phyloP scores from a whole-genome alignment of 1,284 basidiomycete genomes.

The Moesziomyces sp. region DNA sequence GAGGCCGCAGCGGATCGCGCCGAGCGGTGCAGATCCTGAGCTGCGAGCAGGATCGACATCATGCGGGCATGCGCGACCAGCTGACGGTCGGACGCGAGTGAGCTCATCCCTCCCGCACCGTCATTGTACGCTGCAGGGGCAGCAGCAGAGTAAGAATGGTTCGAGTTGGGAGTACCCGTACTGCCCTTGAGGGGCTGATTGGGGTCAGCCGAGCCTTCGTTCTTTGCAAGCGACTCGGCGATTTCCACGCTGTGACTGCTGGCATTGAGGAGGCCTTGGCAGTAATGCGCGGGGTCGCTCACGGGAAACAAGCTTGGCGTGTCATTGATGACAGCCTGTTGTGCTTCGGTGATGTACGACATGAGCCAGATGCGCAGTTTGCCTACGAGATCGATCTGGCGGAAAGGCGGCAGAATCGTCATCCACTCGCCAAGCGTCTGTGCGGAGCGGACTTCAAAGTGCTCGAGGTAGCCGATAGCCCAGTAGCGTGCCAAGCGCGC shows the following conservation, averaged over 20 bases:
- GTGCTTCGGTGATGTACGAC: slow-evolving; percentile 59
- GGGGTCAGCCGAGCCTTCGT: slow-evolving; percentile 4
- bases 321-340: slow-evolving; percentile 57
- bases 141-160: slow-evolving; percentile 16
- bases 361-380: slow-evolving; percentile 60
- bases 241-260: slow-evolving; percentile 37
- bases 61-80: slow-evolving; percentile 56
- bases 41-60: slow-evolving; percentile 53
- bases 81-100: slow-evolving; percentile 50
- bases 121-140: slow-evolving; percentile 15
- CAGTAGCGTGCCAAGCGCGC: slow-evolving; percentile 52
- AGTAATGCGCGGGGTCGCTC: slow-evolving; percentile 47
- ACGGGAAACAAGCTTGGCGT: slow-evolving; percentile 46
- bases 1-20: slow-evolving; percentile 19
- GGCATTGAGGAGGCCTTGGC: slow-evolving; percentile 48
- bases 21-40: slow-evolving; percentile 43
- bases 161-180: slow-evolving; percentile 22
- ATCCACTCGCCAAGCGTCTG: slow-evolving; percentile 57
- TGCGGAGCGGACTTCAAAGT: slow-evolving; percentile 55
- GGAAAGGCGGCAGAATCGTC: slow-evolving; percentile 58
- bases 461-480: slow-evolving; percentile 56
- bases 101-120: slow-evolving; percentile 31
- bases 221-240: slow-evolving; percentile 1
- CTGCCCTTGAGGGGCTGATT: slow-evolving; percentile 2
- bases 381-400: slow-evolving; percentile 55